These are phyloP conservation scores for Lentinus brumalis DNA, from an alignment of 768 basidiomycete species.

Conservation along the genomic window DNA sequence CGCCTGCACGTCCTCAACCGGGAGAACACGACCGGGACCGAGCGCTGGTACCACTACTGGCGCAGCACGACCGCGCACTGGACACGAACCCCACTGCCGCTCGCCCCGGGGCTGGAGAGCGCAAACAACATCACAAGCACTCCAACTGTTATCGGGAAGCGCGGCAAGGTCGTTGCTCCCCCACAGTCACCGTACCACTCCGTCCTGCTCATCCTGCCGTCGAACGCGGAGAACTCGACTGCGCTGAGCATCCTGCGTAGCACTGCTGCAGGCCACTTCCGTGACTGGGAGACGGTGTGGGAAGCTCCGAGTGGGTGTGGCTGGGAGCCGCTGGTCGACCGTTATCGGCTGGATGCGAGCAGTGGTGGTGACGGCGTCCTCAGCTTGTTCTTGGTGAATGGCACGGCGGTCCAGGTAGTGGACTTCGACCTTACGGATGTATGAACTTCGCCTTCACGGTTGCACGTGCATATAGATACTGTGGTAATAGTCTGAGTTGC, in stretches of 20 bases:
- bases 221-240: constrained; percentile 37
- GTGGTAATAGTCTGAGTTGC: too few relatives aligned
- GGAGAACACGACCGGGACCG: constrained; percentile 39
- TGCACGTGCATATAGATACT: too few relatives aligned
- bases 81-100: constrained; percentile 37
- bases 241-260: constrained; percentile 34
- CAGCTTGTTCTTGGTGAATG: constrained; percentile 37
- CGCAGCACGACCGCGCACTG: constrained; percentile 30
- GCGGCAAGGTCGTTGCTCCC: constrained; percentile 36
- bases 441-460: not conserved
- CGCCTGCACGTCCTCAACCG: constrained; percentile 37
- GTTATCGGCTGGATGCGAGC: constrained; percentile 28
- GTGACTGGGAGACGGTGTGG: constrained; percentile 37
- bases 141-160: constrained; percentile 40
- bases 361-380: constrained; percentile 32
- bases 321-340: constrained; percentile 38
- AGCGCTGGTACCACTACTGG: constrained; percentile 35
- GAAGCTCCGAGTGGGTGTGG: constrained; percentile 32
- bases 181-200: constrained; percentile 11
- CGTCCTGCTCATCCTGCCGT: constrained; percentile 35
- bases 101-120: constrained; percentile 25
- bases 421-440: constrained; percentile 28
- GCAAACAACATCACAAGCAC: constrained; percentile 38
- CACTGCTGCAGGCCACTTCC: constrained; percentile 34
- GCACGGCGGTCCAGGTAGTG: constrained; percentile 30